Evolutionary conservation across 306 rosid genomes (phyloP).

Genomic region (Cercis canadensis): DNA sequence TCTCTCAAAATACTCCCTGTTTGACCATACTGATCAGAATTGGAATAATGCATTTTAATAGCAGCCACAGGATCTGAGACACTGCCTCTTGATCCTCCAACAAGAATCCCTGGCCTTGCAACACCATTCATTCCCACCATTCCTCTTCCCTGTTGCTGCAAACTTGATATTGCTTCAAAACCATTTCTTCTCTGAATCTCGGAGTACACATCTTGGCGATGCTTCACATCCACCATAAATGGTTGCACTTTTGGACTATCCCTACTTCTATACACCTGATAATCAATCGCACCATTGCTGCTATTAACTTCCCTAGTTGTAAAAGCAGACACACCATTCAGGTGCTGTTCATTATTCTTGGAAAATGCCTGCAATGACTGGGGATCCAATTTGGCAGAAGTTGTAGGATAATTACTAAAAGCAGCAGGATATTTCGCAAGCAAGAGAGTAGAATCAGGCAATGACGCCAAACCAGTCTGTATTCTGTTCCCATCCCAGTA

Average conservation of each 20-base stretch:
- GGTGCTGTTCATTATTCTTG: constrained; percentile 54
- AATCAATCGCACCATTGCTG: constrained; percentile 71
- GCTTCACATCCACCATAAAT: constrained; percentile 70
- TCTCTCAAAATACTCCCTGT: constrained; percentile 56
- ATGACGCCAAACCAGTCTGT: constrained; percentile 62
- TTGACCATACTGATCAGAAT: constrained; percentile 72
- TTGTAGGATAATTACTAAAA: constrained; percentile 59
- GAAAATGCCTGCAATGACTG: constrained; percentile 60
- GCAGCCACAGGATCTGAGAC: constrained; percentile 96
- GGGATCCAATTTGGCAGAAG: constrained; percentile 60
- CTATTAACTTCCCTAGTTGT: constrained; percentile 58
- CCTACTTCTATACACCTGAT: constrained; percentile 59
- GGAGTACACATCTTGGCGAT: constrained; percentile 60
- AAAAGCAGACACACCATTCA: constrained; percentile 56
- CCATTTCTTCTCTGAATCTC: constrained; percentile 76
- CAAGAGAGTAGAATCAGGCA: constrained; percentile 80
- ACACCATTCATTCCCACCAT: constrained; percentile 76
- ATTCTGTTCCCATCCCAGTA: constrained; percentile 80
- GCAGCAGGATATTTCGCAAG: constrained; percentile 92
- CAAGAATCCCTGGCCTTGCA: constrained; percentile 73
- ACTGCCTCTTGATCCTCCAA: constrained; percentile 72
- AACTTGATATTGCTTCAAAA: constrained; percentile 67
- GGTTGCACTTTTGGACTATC: constrained; percentile 72
- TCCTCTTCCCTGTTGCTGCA: constrained; percentile 82
- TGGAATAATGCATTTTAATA: constrained; percentile 82